Percentiles rank a stretch among this genome's conserved stretches.
phyloP scores from a whole-genome alignment of 352 stramenopile genomes.

The Pythium utonaiense region DNA sequence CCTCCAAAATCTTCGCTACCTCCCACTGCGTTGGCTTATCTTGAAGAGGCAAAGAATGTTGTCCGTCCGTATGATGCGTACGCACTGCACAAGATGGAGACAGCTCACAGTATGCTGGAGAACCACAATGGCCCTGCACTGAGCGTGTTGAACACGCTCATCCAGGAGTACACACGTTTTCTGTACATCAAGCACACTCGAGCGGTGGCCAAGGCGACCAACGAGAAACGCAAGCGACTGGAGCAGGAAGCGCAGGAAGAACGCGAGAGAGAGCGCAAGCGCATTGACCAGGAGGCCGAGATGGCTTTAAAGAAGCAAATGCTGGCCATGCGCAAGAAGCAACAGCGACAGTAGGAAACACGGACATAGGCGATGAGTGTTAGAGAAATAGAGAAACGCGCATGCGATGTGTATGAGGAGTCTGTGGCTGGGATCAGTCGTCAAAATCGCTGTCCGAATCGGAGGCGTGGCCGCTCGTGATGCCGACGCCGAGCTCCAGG shows the following conservation, averaged over 20 bases:
- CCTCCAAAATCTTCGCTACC: constrained; percentile 1
- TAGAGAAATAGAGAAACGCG: not conserved
- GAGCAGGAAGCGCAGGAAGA: constrained; percentile 57
- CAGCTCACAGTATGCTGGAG: constrained; percentile 53
- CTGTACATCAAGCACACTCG: constrained; percentile 82
- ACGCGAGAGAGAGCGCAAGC: constrained; percentile 62
- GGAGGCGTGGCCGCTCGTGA: constrained; percentile 52
- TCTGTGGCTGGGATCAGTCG: constrained; percentile 28
- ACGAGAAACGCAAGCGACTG: constrained; percentile 66
- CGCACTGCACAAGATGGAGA: constrained; percentile 58
- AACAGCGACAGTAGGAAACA: constrained; percentile 35
- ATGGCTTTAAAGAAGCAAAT: constrained; percentile 74
- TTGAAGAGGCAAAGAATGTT: constrained; percentile 59
- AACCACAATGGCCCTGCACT: constrained; percentile 57
- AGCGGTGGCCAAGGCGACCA: constrained; percentile 60
- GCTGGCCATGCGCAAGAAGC: constrained; percentile 73
- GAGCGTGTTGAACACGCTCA: constrained; percentile 60
- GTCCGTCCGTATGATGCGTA: constrained; percentile 72
- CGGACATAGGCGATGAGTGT: not conserved
- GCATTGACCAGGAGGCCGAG: constrained; percentile 62
- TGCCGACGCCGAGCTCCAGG: constrained; percentile 57
- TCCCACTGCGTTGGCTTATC: constrained; percentile 26
- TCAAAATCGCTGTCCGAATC: constrained; percentile 88
- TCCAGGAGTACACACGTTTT: constrained; percentile 83
- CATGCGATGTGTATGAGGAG: not conserved